phyloP scores from a whole-genome alignment of 1,284 basidiomycete species.

The Salmacisia buchloeana region DNA sequence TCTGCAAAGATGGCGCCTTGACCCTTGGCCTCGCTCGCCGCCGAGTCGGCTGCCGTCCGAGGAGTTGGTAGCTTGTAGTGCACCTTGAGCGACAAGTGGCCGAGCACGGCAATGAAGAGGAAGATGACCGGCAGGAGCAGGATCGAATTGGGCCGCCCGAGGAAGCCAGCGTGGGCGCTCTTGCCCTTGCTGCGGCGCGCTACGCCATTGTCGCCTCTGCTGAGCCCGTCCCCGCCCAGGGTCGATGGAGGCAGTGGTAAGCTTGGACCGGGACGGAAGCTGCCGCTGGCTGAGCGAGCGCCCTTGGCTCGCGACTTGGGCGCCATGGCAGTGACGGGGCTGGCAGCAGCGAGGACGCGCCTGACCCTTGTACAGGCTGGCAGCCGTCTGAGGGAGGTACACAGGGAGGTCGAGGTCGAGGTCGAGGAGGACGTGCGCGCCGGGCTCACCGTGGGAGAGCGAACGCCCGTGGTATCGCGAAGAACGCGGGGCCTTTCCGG shows the following conservation, averaged over 20 bases:
- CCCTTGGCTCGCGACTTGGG: conserved; percentile 3
- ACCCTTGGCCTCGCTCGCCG: conserved; percentile 14
- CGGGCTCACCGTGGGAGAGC: too few species aligned
- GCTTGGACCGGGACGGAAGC: not conserved
- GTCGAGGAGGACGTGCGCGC: too few species aligned
- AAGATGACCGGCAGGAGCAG: conserved; percentile 18
- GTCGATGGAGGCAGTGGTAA: not conserved
- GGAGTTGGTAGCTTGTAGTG: conserved; percentile 46
- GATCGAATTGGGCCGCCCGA: not conserved
- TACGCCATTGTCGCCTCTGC: not conserved
- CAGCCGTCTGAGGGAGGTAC: too few species aligned
- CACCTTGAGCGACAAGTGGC: conserved; percentile 24
- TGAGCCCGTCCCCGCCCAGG: too few species aligned
- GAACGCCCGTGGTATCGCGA: too few species aligned
- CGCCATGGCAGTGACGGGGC: too few species aligned
- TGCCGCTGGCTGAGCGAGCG: not conserved
- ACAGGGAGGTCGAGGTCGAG: too few species aligned
- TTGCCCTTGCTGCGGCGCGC: not conserved
- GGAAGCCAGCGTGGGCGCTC: too few species aligned
- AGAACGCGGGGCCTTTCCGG: too few species aligned
- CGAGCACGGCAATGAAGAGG: conserved; percentile 22
- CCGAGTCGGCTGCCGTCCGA: conserved; percentile 12
- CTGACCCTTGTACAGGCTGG: too few species aligned
- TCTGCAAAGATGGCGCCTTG: conserved; percentile 31
- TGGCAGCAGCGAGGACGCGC: too few species aligned